Evolutionary conservation across 2,329 filamentous ascomycete species (phyloP).

Genomic region (Aspergillus cejpii): DNA sequence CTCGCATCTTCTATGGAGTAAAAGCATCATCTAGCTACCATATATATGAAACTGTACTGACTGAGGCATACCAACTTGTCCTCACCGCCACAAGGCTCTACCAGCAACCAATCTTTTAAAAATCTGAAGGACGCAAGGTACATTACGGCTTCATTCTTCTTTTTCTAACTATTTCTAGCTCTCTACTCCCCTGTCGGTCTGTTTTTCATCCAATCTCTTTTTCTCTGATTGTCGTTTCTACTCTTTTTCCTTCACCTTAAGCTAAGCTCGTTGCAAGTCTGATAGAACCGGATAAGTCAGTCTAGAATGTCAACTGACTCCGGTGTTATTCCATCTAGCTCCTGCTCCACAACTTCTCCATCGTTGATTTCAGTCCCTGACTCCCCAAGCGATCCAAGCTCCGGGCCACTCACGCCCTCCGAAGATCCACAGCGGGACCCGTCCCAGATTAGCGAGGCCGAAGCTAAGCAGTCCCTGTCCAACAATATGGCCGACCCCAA

Average conservation of each 20-base stretch:
- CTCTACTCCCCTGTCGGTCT: background rate
- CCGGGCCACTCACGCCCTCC: slow-evolving; percentile 18
- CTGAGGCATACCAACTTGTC: background rate
- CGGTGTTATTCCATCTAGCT: background rate
- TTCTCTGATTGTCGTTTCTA: background rate
- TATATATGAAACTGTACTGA: background rate
- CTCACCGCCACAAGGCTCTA: background rate
- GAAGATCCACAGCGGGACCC: slow-evolving; percentile 21
- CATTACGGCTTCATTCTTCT: background rate
- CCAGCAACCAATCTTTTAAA: background rate
- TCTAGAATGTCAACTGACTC: slow-evolving; percentile 11
- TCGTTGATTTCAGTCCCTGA: slow-evolving; percentile 11
- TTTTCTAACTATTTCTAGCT: background rate
- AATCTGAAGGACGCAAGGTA: background rate
- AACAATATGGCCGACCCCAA: slow-evolving; percentile 28
- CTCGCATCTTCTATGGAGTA: background rate
- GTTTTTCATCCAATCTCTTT: background rate
- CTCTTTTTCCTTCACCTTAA: background rate
- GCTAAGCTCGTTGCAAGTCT: slow-evolving; percentile 1
- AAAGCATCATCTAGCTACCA: background rate
- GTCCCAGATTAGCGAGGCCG: slow-evolving; percentile 2
- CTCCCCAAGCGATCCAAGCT: slow-evolving; percentile 18
- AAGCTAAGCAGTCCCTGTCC: slow-evolving; percentile 1
- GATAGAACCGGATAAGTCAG: background rate
- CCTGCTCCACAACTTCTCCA: slow-evolving; percentile 4